phyloP scores from a whole-genome alignment of 108 stramenopile species.

The Ochromonas danica region DNA sequence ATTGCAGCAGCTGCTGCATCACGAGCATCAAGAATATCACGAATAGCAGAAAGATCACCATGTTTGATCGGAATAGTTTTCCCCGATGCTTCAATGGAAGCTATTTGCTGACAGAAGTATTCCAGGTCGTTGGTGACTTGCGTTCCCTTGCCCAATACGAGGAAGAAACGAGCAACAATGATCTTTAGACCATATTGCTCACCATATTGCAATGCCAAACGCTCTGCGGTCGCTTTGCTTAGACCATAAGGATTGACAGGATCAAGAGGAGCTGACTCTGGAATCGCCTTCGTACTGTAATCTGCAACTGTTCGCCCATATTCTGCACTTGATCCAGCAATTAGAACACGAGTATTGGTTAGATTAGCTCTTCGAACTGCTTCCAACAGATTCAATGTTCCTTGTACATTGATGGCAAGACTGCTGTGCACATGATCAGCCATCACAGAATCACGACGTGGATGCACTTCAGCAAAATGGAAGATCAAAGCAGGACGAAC shows the following conservation, averaged over 20 bases:
- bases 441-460: background rate
- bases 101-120: background rate
- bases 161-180: background rate
- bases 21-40: background rate
- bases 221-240: background rate
- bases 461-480: background rate
- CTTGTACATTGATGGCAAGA: background rate
- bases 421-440: background rate
- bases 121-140: background rate
- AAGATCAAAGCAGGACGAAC: background rate
- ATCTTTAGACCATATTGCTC: background rate
- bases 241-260: background rate
- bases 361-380: background rate
- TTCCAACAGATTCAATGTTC: constrained; percentile 1
- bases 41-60: background rate
- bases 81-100: background rate
- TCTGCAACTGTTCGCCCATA: background rate
- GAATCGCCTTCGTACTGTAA: background rate
- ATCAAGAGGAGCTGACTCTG: background rate
- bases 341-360: background rate
- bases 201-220: background rate
- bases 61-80: background rate
- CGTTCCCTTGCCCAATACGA: background rate
- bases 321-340: background rate
- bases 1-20: background rate